Evolutionary conservation across 257 asterid genomes (phyloP).

Genomic region (Salvia hispanica): DNA sequence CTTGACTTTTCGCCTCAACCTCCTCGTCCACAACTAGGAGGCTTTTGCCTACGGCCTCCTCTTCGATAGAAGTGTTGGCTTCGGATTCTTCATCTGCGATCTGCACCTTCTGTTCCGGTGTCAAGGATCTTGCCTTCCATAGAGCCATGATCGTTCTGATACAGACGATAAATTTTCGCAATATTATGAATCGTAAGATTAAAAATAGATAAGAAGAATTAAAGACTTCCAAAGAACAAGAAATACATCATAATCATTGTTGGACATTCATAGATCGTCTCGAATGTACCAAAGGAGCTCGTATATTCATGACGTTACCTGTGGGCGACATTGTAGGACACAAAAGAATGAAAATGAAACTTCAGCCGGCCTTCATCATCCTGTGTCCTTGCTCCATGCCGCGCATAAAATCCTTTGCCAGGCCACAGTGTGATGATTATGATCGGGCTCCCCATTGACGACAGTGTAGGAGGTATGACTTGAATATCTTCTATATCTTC

Average conservation of each 20-base stretch:
- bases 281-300: background rate
- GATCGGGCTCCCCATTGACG: slow-evolving; percentile 98
- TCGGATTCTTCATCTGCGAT: slow-evolving; percentile 80
- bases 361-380: slow-evolving; percentile 89
- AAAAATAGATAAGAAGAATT: slow-evolving; percentile 1
- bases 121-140: slow-evolving; percentile 92
- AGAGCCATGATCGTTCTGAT: slow-evolving; percentile 90
- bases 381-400: slow-evolving; percentile 92
- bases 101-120: slow-evolving; percentile 92
- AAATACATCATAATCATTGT: background rate
- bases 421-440: slow-evolving; percentile 75
- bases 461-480: slow-evolving; percentile 84
- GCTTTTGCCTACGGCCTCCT: slow-evolving; percentile 58
- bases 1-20: slow-evolving; percentile 46
- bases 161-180: slow-evolving; percentile 13
- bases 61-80: slow-evolving; percentile 62
- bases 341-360: slow-evolving; percentile 93
- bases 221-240: slow-evolving; percentile 19
- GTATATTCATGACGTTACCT: slow-evolving; percentile 50
- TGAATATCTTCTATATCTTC: slow-evolving; percentile 96
- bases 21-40: slow-evolving; percentile 60
- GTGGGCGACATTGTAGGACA: slow-evolving; percentile 83
- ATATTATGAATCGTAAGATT: background rate
- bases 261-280: background rate
- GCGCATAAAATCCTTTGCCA: slow-evolving; percentile 88